Evolutionary conservation across 1,284 basidiomycete species (phyloP).

Genomic region (Sparassis latifolia): DNA sequence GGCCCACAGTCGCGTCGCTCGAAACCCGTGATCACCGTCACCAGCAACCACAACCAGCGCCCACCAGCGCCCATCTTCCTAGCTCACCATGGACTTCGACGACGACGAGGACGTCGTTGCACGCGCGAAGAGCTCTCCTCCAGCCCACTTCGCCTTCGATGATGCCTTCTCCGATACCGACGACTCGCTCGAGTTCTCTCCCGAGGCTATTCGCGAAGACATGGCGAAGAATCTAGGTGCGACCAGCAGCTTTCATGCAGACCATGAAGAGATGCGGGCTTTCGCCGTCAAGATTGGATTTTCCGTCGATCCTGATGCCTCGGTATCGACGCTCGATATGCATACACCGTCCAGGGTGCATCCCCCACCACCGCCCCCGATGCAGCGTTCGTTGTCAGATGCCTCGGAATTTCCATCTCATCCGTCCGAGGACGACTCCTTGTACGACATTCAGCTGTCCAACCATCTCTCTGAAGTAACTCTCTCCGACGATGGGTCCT

Average conservation of each 20-base stretch:
- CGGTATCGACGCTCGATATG: slow-evolving; percentile 54
- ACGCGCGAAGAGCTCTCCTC: not conserved
- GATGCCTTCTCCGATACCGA: slow-evolving; percentile 57
- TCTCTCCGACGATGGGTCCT: slow-evolving; percentile 19
- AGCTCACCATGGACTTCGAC: slow-evolving; percentile 5
- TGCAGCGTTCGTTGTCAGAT: slow-evolving; percentile 16
- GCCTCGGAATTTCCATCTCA: slow-evolving; percentile 11
- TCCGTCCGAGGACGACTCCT: slow-evolving; percentile 18
- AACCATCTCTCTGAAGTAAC: slow-evolving; percentile 41
- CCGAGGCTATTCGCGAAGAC: slow-evolving; percentile 52
- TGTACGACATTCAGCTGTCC: slow-evolving; percentile 28
- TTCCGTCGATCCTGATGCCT: slow-evolving; percentile 36
- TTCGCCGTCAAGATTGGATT: slow-evolving; percentile 24
- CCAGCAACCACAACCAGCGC: not conserved
- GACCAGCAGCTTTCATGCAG: slow-evolving; percentile 10
- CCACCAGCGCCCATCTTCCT: not conserved
- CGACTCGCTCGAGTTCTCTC: slow-evolving; percentile 44
- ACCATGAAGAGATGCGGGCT: slow-evolving; percentile 13
- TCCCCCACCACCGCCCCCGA: slow-evolving; percentile 12
- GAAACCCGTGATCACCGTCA: not conserved
- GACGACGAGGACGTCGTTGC: slow-evolving; percentile 11
- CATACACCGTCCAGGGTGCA: slow-evolving; percentile 21
- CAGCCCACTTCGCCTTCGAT: slow-evolving; percentile 42
- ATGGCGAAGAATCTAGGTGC: slow-evolving; percentile 39
- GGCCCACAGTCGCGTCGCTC: not conserved